phyloP scores from a whole-genome alignment of 192 early-diverging fungal species.

The Glomus cerebriforme region DNA sequence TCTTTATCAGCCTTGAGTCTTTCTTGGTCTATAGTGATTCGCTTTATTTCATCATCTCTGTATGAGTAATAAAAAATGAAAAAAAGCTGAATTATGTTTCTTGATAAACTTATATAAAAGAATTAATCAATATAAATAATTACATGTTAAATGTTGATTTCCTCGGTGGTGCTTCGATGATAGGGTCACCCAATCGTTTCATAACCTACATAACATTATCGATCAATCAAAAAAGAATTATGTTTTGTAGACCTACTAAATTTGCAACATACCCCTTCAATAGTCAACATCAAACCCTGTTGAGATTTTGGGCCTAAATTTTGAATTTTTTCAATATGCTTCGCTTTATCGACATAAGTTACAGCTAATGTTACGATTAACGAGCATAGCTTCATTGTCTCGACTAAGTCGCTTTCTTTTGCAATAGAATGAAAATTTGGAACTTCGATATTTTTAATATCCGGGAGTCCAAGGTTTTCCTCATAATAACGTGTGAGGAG shows the following conservation, averaged over 20 bases:
- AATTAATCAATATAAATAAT: neutral
- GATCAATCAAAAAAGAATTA: neutral
- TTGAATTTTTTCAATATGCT: conserved; percentile 86
- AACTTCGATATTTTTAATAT: conserved; percentile 54
- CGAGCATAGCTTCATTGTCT: conserved; percentile 79
- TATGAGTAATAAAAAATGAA: neutral
- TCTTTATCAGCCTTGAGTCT: conserved; percentile 60
- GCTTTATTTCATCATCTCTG: neutral
- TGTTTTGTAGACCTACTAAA: conserved; percentile 6
- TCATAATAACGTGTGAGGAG: conserved; percentile 85
- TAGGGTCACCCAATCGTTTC: conserved; percentile 11
- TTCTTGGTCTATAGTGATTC: conserved; percentile 39
- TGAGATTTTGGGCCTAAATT: conserved; percentile 69
- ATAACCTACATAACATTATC: conserved; percentile 21
- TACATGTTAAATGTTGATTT: neutral
- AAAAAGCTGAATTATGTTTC: neutral
- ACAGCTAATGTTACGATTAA: conserved; percentile 87
- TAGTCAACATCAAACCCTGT: conserved; percentile 85
- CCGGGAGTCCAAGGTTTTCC: conserved; percentile 74
- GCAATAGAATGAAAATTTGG: conserved; percentile 86
- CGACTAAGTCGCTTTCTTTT: conserved; percentile 69
- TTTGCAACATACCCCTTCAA: conserved; percentile 69
- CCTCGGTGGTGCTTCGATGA: neutral
- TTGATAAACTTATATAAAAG: conserved; percentile 28
- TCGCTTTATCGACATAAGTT: conserved; percentile 80